These are phyloP conservation scores for Fusarium temperatum DNA, from an alignment of 2,329 filamentous ascomycete species.

Conservation along the genomic window DNA sequence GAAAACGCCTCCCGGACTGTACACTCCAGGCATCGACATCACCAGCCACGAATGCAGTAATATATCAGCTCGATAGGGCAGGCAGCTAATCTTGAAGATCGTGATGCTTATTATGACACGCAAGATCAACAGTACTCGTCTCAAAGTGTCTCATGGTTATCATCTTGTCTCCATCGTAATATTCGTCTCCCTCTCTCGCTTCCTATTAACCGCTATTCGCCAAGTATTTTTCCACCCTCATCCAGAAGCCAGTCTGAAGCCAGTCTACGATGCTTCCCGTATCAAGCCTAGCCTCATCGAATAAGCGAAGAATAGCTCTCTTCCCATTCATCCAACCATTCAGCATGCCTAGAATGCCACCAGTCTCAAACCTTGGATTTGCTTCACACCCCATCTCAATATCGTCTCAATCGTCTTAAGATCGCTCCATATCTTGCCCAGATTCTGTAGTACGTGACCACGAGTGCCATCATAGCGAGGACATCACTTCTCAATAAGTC, in stretches of 20 bases:
- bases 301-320: neutral
- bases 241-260: too few species aligned
- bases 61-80: neutral
- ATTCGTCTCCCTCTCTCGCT: neutral
- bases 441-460: neutral
- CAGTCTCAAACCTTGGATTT: conserved; percentile 7
- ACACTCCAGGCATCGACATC: conserved; percentile 19
- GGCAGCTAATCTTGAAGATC: neutral
- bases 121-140: neutral
- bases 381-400: neutral
- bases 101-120: neutral
- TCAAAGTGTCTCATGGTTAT: neutral
- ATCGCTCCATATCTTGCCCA: conserved; percentile 11
- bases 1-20: conserved; percentile 5
- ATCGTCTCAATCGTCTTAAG: neutral
- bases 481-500: neutral
- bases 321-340: conserved; percentile 12
- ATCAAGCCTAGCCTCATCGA: conserved; percentile 17
- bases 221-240: neutral
- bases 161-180: neutral
- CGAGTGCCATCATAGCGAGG: neutral
- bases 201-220: neutral
- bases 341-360: neutral
- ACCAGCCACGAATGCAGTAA: neutral
- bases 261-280: conserved; percentile 5